Evolutionary conservation across 2,329 filamentous ascomycete species (phyloP), one percentile per base, ranked within the genome.

Genomic region (Ceratocystiopsis minuta): DNA sequence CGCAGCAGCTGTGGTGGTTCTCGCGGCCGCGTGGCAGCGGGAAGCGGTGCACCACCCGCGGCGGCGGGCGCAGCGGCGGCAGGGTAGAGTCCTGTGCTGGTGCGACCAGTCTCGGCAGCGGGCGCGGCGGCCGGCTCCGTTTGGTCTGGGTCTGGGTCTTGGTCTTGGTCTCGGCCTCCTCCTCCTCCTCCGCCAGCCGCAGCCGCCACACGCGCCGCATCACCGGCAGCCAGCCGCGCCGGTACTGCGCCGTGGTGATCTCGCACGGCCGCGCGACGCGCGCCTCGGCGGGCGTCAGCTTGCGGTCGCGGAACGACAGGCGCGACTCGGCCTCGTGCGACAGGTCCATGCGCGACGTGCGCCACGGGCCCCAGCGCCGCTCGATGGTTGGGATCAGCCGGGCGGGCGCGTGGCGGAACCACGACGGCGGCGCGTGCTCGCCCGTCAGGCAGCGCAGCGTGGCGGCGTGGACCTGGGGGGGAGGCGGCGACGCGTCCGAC

Each of bases 221-320:
- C 11, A 13, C 20, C 4, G 12, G 5, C 17, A 44, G 36, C 18
- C 15, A 5, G n/a, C 33, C 37, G 2, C 2, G 13, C 0, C 6
- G 13, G 0, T n/a, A 6, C 35, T 31, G 33, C 9, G 45, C 45
- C 3, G 1, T 2, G 1, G n/a, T 12, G 24, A 46, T 40, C 38
- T 48, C 46, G 3, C 3, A 4, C 6, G 46, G 46, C 28, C 15
- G 32, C 3, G 46, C 42, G n/a, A 48, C 42, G 1, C 16, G 28
- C 14, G 33, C n/a, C 38, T 48, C 46, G 14, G 12, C 34, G 2
- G 18, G 5, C 4, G 44, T 31, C 16, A 48, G 38, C 6, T 32
- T n/a, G 12, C 31, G 35, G 2, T 48, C 46, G 12, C 42, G 34
- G 36, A 16, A 46, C 33, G 43, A 38, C 16, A 34, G 2, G 3